These are phyloP conservation scores for Erigeron canadensis DNA, from an alignment of 129 eudicot species.

Conservation along the genomic window DNA sequence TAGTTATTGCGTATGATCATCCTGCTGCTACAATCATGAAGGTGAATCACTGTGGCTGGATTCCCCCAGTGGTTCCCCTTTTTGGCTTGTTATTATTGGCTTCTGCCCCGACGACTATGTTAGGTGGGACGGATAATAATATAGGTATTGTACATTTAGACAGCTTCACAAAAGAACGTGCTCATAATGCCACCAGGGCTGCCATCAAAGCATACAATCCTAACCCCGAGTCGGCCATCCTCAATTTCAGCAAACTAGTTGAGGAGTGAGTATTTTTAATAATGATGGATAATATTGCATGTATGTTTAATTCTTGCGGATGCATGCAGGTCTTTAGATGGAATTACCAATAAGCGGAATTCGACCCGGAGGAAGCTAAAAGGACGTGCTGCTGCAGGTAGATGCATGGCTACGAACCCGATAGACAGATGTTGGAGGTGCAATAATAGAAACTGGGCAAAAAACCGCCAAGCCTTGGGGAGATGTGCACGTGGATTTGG, in stretches of 20 bases:
- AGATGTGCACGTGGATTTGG: conserved; percentile 72
- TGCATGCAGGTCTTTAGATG: conserved; percentile 25
- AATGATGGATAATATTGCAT: too few relatives aligned
- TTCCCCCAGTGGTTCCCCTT: conserved; percentile 39
- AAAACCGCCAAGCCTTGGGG: conserved; percentile 51
- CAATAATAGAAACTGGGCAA: conserved; percentile 45
- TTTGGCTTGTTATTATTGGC: conserved; percentile 32
- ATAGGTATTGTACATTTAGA: conserved; percentile 23
- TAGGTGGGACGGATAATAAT: conserved; percentile 24
- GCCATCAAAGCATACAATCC: conserved; percentile 38
- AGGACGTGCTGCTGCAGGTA: neutral
- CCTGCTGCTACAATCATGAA: conserved; percentile 14
- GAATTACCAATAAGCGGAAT: neutral
- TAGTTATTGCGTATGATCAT: neutral
- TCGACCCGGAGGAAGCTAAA: conserved; percentile 46
- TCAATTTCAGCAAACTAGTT: conserved; percentile 38
- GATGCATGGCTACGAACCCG: conserved; percentile 64
- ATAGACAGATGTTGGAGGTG: conserved; percentile 84
- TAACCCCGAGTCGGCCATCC: conserved; percentile 38
- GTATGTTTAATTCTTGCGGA: too few relatives aligned
- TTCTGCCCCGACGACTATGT: conserved; percentile 26
- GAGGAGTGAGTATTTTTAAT: conserved; percentile 32
- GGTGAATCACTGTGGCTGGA: conserved; percentile 45
- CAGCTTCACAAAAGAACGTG: conserved; percentile 33
- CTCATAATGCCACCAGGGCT: conserved; percentile 27